These are phyloP conservation scores for Botrytis squamosa DNA, from an alignment of 2,329 filamentous ascomycete genomes.

Conservation along the genomic window DNA sequence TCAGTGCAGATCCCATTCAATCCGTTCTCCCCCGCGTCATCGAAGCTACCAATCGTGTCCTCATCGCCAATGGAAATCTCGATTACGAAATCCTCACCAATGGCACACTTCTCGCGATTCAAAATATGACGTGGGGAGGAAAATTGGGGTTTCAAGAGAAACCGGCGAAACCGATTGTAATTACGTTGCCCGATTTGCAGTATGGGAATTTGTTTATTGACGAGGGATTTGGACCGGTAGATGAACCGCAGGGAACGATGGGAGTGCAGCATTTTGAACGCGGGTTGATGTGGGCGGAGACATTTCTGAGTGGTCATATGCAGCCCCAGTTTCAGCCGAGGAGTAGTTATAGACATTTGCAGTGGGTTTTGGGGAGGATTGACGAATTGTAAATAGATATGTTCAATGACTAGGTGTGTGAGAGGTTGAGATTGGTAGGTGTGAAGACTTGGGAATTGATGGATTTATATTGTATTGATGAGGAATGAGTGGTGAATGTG, in stretches of 20 bases:
- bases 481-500: background rate
- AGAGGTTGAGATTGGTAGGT: background rate
- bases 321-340: background rate
- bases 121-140: slow-evolving; percentile 55
- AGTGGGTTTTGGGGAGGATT: background rate
- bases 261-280: slow-evolving; percentile 41
- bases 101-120: slow-evolving; percentile 51
- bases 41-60: slow-evolving; percentile 51
- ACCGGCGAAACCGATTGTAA: slow-evolving; percentile 34
- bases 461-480: background rate
- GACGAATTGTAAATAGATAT: background rate
- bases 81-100: slow-evolving; percentile 51
- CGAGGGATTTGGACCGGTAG: slow-evolving; percentile 44
- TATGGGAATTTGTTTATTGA: background rate
- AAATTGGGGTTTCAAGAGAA: slow-evolving; percentile 46
- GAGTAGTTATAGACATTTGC: background rate
- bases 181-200: background rate
- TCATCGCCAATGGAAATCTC: slow-evolving; percentile 49
- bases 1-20: slow-evolving; percentile 42
- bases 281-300: slow-evolving; percentile 42
- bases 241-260: slow-evolving; percentile 50
- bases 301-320: slow-evolving; percentile 33
- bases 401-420: background rate
- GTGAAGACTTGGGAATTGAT: background rate
- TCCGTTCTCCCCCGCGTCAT: slow-evolving; percentile 49